A percentile compares a stretch with the other conserved stretches of the same genome.
Conservation (phyloP, 176 grass and related monocot species). For the Guadua angustifolia region DNA sequence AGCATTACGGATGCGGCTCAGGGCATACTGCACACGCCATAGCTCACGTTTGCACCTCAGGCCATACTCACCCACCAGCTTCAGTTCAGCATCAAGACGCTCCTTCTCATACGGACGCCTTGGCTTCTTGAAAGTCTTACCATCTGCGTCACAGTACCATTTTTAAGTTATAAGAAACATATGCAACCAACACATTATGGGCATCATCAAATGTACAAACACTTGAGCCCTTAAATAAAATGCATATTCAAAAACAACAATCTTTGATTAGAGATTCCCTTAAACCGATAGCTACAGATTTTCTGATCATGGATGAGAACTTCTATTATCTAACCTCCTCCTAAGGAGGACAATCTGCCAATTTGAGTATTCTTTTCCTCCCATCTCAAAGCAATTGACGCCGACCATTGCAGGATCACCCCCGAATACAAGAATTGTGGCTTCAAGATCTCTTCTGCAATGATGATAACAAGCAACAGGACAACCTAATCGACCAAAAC, state of each 20-base stretch:
- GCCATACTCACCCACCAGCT: slow-evolving; percentile 74
- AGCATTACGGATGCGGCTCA: slow-evolving; percentile 67
- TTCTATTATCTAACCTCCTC: not conserved
- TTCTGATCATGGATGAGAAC: not conserved
- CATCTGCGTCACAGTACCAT: slow-evolving; percentile 43
- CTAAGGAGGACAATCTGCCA: not conserved
- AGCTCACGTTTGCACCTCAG: slow-evolving; percentile 77
- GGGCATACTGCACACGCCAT: slow-evolving; percentile 69
- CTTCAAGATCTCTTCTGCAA: not conserved
- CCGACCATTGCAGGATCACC: not conserved
- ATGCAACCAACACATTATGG: not conserved
- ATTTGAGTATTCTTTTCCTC: not conserved
- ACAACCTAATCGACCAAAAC: not conserved
- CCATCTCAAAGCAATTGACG: not conserved
- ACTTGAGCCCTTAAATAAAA: not conserved
- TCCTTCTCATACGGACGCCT: slow-evolving; percentile 80
- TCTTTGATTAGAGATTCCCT: not conserved
- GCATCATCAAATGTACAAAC: not conserved
- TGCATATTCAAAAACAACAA: not conserved
- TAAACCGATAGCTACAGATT: not conserved
- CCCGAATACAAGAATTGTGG: not conserved
- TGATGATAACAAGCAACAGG: not conserved
- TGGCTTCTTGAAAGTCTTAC: slow-evolving; percentile 83
- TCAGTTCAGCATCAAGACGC: slow-evolving; percentile 73
- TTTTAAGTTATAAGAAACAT: not conserved